Evolutionary conservation across 2,329 filamentous ascomycete species (phyloP), one percentile per base, ranked within the genome.

Genomic region (Harringtonia lauricola): DNA sequence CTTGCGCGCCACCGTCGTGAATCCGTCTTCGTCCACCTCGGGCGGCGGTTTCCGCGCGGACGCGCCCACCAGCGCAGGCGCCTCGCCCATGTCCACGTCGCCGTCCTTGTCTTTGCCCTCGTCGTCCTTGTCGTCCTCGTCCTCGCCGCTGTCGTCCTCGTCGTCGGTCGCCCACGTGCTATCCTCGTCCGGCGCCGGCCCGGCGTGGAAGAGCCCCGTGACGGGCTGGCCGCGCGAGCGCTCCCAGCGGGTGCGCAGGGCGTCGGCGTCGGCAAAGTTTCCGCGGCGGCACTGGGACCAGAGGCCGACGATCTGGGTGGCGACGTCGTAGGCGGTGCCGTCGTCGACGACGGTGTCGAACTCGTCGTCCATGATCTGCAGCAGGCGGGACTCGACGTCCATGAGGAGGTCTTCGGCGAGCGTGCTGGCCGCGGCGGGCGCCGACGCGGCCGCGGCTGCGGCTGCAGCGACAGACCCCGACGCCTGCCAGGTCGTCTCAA

Each of bases 301-400:
- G 50, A 90, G 65, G 42, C 71, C 70, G 60, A 94, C 64, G 46
- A 96, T 85, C 54, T 80, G 71, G 46, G 70, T 68, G 10, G 88
- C 88, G 8, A 94, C 76, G 44, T 81, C 75, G 42, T 74, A 79
- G 29, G 81, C 84, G 39, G 82, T 90, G 54, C 88, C 89, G 61
- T 98, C 92, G 56, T 96, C 92, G 24, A 95, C 77, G 45, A 86
- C 82, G 44, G 92, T 83, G 56, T 95, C 88, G 57, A 96, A 98
- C 64, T 98, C 92, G 65, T 96, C 92, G 49, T 84, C 75, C 83
- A 96, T 92, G 48, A 95, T 81, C 56, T 95, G 86, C 38, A 95
- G 69, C 39, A 96, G 70, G 41, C 94, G 79, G 34, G 82, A 74
- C 67, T 96, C 90, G 36, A 95, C 68, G 54, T 95, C 87, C 17